Percentiles rank a stretch among this genome's conserved stretches.
These are phyloP conservation scores for Uronychia binucleata DNA, from an alignment of 73 alveolate genomes.

Conservation along the genomic window DNA sequence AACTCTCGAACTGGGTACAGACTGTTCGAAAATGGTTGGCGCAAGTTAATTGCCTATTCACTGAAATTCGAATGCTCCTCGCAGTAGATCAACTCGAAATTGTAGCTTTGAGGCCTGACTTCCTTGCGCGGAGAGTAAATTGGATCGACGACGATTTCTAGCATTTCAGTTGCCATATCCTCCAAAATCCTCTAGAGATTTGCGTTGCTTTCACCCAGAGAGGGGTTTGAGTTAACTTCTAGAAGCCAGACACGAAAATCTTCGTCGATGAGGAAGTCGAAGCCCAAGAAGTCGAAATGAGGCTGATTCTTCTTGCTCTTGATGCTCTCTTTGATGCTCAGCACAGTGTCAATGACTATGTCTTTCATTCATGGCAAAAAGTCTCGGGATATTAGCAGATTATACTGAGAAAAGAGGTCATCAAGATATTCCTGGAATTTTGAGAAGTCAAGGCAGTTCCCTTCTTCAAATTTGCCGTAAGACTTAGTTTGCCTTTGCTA, in stretches of 20 bases:
- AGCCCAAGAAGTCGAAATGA: slow-evolving; percentile 83
- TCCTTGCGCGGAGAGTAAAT: not conserved
- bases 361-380: slow-evolving; percentile 87
- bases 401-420: slow-evolving; percentile 65
- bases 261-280: slow-evolving; percentile 74
- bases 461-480: slow-evolving; percentile 88
- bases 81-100: not conserved
- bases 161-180: not conserved
- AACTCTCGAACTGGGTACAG: not conserved
- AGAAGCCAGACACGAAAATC: slow-evolving; percentile 62
- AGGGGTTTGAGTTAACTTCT: not conserved
- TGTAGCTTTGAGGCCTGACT: not conserved
- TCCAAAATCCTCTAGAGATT: not conserved
- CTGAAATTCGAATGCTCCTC: not conserved
- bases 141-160: not conserved
- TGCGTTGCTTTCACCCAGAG: not conserved
- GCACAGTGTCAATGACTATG: slow-evolving; percentile 47
- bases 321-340: slow-evolving; percentile 14
- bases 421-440: slow-evolving; percentile 76
- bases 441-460: slow-evolving; percentile 84
- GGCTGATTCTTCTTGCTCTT: slow-evolving; percentile 69
- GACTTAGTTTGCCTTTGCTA: slow-evolving; percentile 73
- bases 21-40: not conserved
- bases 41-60: not conserved
- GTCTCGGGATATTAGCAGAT: slow-evolving; percentile 77